Conservation (phyloP, 2,329 filamentous ascomycete genomes). For the Geosmithia morbida region DNA sequence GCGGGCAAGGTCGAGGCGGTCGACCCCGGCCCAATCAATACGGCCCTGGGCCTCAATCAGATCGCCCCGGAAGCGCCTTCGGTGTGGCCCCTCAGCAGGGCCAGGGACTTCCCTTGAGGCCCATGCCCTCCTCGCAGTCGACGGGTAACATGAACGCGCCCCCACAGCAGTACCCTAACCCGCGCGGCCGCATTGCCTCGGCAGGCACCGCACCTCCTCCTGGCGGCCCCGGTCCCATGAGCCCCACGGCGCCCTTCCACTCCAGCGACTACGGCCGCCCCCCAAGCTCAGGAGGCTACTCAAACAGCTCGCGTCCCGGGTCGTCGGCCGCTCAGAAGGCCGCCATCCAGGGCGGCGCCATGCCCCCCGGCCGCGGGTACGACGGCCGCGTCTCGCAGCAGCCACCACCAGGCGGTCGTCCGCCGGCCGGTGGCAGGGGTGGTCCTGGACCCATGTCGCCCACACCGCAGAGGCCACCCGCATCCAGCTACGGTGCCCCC, state of each 20-base stretch:
- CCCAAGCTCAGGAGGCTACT: constrained; percentile 4
- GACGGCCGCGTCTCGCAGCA: constrained; percentile 16
- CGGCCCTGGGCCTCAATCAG: constrained; percentile 26
- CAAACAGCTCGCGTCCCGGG: not conserved
- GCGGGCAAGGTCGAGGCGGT: constrained; percentile 19
- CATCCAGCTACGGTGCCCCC: no score
- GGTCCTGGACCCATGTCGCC: constrained; percentile 12
- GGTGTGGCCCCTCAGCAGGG: constrained; percentile 29
- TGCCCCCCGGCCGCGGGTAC: constrained; percentile 9
- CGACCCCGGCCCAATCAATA: constrained; percentile 8
- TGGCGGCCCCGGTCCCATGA: constrained; percentile 11
- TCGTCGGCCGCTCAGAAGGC: not conserved
- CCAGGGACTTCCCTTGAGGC: constrained; percentile 5
- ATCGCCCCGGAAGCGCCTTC: constrained; percentile 36
- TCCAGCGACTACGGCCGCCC: constrained; percentile 10
- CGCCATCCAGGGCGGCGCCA: not conserved
- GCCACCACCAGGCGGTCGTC: not conserved
- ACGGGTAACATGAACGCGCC: constrained; percentile 30
- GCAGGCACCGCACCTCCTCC: constrained; percentile 20
- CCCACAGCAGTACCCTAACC: constrained; percentile 18
- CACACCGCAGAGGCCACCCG: not conserved
- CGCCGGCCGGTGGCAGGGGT: not conserved
- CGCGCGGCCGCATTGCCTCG: constrained; percentile 26
- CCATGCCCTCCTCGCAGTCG: constrained; percentile 15
- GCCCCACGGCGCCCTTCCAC: constrained; percentile 5